Conservation (phyloP, 805 yeast genomes). For the Wickerhamiella occidentalis region DNA sequence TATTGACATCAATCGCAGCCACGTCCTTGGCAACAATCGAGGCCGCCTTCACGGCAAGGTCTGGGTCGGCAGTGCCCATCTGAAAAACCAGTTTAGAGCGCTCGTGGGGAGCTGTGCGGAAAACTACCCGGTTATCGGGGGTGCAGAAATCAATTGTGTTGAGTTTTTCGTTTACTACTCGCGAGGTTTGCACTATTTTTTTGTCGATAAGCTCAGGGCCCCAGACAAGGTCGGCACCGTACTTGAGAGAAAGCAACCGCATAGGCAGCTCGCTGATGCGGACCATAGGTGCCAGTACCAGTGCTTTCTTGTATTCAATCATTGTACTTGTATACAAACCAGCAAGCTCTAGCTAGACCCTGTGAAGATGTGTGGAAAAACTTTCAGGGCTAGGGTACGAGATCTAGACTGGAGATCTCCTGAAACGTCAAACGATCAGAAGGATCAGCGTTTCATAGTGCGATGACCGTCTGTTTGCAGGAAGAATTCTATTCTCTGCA, state of each 20-base stretch:
- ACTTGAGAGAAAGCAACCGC: slow-evolving; percentile 59
- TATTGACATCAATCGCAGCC: slow-evolving; percentile 83
- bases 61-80: slow-evolving; percentile 77
- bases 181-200: slow-evolving; percentile 57
- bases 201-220: slow-evolving; percentile 88
- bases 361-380: neutral
- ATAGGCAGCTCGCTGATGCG: slow-evolving; percentile 91
- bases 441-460: neutral
- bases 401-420: neutral
- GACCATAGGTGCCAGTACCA: slow-evolving; percentile 90
- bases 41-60: slow-evolving; percentile 82
- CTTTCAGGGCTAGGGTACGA: slow-evolving; percentile 5
- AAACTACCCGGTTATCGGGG: slow-evolving; percentile 40
- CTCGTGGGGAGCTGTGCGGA: slow-evolving; percentile 53
- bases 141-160: slow-evolving; percentile 27
- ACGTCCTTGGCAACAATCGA: slow-evolving; percentile 70
- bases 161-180: slow-evolving; percentile 42
- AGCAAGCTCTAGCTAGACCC: too few species aligned
- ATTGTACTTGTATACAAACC: too few species aligned
- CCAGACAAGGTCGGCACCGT: slow-evolving; percentile 96
- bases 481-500: too few species aligned
- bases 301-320: slow-evolving; percentile 62
- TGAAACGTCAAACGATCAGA: neutral
- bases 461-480: too few species aligned
- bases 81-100: slow-evolving; percentile 76